phyloP scores from a whole-genome alignment of 345 rosid genomes.

The Aegle marmelos region DNA sequence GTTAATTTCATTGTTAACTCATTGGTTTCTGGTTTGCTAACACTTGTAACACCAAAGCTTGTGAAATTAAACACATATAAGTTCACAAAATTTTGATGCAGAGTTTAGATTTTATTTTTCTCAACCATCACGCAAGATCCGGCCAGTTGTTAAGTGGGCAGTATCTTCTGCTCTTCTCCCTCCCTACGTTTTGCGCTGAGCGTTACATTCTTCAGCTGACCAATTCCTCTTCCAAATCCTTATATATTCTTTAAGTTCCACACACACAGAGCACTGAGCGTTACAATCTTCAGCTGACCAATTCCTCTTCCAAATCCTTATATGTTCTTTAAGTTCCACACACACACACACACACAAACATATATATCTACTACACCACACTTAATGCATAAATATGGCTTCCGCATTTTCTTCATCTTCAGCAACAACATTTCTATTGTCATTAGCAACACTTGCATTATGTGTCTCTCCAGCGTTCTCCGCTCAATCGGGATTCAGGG shows the following conservation, averaged over 20 bases:
- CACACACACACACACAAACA: too few relatives aligned
- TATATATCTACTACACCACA: not conserved
- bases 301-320: not conserved
- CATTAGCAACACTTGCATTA: constrained; percentile 1
- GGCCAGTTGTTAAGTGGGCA: constrained; percentile 3
- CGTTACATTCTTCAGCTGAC: too few relatives aligned
- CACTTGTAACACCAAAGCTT: not conserved
- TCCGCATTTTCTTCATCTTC: constrained; percentile 5
- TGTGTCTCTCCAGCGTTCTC: constrained; percentile 10
- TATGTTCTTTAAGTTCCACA: not conserved
- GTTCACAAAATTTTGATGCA: not conserved
- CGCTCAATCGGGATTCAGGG: constrained; percentile 39
- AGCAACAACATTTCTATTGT: not conserved
- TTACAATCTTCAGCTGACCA: not conserved
- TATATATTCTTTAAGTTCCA: too few relatives aligned
- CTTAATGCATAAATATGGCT: not conserved
- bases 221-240: too few relatives aligned
- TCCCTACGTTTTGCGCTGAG: not conserved
- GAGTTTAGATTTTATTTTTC: constrained; percentile 15
- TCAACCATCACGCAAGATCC: constrained; percentile 28
- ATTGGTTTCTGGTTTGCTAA: too few relatives aligned
- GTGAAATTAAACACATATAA: not conserved
- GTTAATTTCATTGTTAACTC: too few relatives aligned
- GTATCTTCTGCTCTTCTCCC: not conserved
- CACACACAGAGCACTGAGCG: too few relatives aligned